Base-by-base conservation (phyloP, 345 rosid genomes). In the Gossypium stocksii region DNA sequence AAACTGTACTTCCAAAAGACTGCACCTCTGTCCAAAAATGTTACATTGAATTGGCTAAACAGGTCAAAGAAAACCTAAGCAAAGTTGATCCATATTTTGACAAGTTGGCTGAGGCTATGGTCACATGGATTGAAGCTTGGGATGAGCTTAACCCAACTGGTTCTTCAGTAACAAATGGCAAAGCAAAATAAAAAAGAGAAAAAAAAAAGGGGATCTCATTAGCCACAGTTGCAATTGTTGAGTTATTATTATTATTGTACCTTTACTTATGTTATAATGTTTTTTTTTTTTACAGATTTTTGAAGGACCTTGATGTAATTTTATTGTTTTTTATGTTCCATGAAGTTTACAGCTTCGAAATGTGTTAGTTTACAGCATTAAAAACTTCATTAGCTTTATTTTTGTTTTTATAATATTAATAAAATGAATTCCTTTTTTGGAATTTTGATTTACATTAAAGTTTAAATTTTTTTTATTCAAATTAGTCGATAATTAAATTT, bases 111-210 rank as follows among this genome's bases (percentile, higher is more conserved):
- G 79, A 80, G 29, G 80, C 79, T 59, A 83, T 83, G 82, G 75
- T 76, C 19, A 79, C 84, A 14, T 83, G 82, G 86, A 81, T 81
- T 78, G 75, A 74, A 74, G 80, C 82, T n/a, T 83, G 86, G 86
- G 82, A 78, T 43, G 73, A 70, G 4, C 78, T 76, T 20, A 83
- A 80, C 69, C 44, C 77, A 25, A 7, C 77, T 9, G 85, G 71
- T 59, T 75, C 75, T 27, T n/a, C 80, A 54, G 43, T 61, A 16
- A 65, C 86, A 41, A 88, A 77, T 16, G 89, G 85, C 84, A 82
- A 83, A 69, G 88, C 92, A 71, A 80, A 82, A 52, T 78, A 58
- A 59, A 63, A n/a, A 38, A n/a, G 51, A 63, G 11, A 53, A 53
- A 34, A 53, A 53, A 34, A 34, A 34, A 6, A 1, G 41, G 7